phyloP scores from a whole-genome alignment of 225 moss, liverwort and hornwort genomes.

The Marchantia paleacea region DNA sequence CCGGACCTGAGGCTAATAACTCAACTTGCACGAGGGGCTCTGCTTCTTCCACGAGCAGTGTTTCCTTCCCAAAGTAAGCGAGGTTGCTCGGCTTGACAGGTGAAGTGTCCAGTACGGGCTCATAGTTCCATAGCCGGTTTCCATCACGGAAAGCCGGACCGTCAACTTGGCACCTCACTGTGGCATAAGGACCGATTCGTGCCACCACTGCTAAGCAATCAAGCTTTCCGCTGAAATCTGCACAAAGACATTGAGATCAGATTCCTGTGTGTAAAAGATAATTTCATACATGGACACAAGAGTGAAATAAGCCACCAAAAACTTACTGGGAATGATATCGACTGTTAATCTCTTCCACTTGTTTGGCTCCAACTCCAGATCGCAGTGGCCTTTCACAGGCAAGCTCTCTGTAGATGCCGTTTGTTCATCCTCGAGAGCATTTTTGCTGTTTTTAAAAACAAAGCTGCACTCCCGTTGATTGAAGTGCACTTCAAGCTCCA shows the following conservation, averaged over 20 bases:
- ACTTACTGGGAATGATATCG: constrained; percentile 38
- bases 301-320: neutral
- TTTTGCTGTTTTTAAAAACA: constrained; percentile 32
- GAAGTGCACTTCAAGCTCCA: constrained; percentile 74
- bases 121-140: constrained; percentile 76
- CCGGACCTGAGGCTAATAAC: constrained; percentile 58
- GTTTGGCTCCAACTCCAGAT: constrained; percentile 55
- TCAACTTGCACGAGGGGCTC: constrained; percentile 67
- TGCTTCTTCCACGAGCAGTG: constrained; percentile 72
- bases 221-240: constrained; percentile 75
- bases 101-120: constrained; percentile 66
- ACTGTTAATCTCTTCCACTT: constrained; percentile 65
- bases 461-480: constrained; percentile 64
- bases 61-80: constrained; percentile 71
- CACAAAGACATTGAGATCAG: constrained; percentile 7
- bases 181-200: constrained; percentile 67
- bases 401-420: constrained; percentile 19
- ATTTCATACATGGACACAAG: neutral
- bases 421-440: constrained; percentile 2
- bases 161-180: constrained; percentile 74
- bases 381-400: constrained; percentile 21
- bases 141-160: constrained; percentile 63
- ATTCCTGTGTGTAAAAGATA: neutral
- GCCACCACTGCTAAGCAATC: constrained; percentile 76
- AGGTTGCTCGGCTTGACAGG: constrained; percentile 62